Evolutionary conservation across 139 green algal genomes (phyloP).

Genomic region (Chlorella sp.): DNA sequence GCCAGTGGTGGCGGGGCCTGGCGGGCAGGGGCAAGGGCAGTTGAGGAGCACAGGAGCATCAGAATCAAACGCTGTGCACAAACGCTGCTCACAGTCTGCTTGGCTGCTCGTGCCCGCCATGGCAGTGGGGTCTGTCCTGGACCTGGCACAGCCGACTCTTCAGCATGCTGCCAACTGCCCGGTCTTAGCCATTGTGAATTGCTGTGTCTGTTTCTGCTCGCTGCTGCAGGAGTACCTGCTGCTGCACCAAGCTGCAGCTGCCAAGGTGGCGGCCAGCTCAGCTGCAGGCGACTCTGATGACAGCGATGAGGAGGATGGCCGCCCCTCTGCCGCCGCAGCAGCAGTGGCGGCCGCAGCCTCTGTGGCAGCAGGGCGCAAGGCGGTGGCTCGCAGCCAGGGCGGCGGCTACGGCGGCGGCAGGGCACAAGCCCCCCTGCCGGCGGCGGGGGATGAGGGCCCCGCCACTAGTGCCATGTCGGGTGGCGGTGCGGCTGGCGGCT

Average conservation of each 20-base stretch:
- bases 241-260: slow-evolving; percentile 47
- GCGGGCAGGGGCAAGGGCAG: no score
- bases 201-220: no score
- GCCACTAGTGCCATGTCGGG: not conserved
- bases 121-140: no score
- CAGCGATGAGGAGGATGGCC: slow-evolving; percentile 13
- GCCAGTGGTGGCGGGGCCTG: not conserved
- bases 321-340: not conserved
- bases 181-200: no score
- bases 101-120: no score
- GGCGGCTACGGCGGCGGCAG: not conserved
- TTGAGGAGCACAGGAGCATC: no score
- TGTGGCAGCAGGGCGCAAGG: not conserved
- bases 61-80: no score
- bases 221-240: slow-evolving; percentile 22
- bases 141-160: no score
- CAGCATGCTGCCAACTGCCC: no score
- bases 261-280: slow-evolving; percentile 24
- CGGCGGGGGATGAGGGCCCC: no score
- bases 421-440: not conserved
- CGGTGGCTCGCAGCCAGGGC: not conserved
- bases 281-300: slow-evolving; percentile 15
- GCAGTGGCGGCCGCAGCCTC: not conserved
- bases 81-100: no score
- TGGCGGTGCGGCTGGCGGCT: not conserved